phyloP scores from a whole-genome alignment of 2,329 filamentous ascomycete species.

The Periconia digitata region DNA sequence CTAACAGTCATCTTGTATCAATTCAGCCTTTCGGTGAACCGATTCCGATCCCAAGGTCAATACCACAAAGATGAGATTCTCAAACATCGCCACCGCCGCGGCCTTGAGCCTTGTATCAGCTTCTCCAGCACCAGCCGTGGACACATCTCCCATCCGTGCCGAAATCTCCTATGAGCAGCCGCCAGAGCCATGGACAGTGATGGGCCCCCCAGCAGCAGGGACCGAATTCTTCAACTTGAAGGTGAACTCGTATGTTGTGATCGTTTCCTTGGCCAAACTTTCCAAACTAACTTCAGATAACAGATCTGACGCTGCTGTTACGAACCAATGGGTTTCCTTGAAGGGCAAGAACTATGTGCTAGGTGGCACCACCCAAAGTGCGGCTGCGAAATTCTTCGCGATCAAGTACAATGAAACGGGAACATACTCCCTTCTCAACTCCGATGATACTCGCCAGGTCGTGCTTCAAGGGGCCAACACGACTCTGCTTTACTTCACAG shows the following conservation, averaged over 20 bases:
- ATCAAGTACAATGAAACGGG: constrained; percentile 24
- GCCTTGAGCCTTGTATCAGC: constrained; percentile 24
- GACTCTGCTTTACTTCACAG: constrained; percentile 25
- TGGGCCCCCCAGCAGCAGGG: constrained; percentile 21
- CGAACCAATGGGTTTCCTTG: constrained; percentile 27
- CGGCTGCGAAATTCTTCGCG: constrained; percentile 27
- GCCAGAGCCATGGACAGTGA: constrained; percentile 12
- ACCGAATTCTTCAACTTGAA: constrained; percentile 31
- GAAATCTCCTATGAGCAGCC: background rate
- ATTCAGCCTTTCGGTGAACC: background rate
- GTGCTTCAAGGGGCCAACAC: constrained; percentile 26
- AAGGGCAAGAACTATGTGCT: constrained; percentile 4
- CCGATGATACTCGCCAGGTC: constrained; percentile 31
- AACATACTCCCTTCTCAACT: constrained; percentile 27
- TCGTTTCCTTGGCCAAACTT: background rate
- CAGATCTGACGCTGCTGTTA: constrained; percentile 20
- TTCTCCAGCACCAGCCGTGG: constrained; percentile 10
- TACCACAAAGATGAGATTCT: constrained; percentile 23
- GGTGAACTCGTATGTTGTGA: constrained; percentile 23
- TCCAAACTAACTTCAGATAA: background rate
- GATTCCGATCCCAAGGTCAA: background rate
- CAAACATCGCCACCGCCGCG: constrained; percentile 17
- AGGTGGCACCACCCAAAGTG: constrained; percentile 7
- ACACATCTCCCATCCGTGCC: background rate
- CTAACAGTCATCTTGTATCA: background rate